Conservation (phyloP, 345 rosid species). For the Schrenkiella parvula region DNA sequence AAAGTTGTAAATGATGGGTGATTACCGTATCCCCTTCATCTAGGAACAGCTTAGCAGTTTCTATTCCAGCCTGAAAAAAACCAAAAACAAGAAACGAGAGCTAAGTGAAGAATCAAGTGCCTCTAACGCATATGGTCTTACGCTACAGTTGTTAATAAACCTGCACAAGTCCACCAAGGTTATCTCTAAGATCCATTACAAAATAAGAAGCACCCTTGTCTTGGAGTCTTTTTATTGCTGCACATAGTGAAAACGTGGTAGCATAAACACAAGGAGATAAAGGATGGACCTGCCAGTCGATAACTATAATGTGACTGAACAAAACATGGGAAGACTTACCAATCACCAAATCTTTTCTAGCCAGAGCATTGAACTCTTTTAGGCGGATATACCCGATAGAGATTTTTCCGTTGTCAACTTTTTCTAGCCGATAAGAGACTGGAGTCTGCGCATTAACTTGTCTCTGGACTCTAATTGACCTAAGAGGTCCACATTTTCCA, state of each 20-base stretch:
- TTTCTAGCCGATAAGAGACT: conserved; percentile 77
- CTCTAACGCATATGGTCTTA: neutral
- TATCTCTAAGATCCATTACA: conserved; percentile 90
- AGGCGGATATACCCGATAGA: conserved; percentile 80
- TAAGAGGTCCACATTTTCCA: conserved; percentile 78
- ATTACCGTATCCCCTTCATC: conserved; percentile 84
- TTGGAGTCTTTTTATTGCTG: conserved; percentile 89
- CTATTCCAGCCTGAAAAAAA: conserved; percentile 87
- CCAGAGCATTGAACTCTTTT: conserved; percentile 94
- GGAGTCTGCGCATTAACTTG: conserved; percentile 82
- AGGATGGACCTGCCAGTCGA: neutral
- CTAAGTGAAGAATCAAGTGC: neutral
- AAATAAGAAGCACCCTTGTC: conserved; percentile 87
- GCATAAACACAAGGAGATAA: neutral
- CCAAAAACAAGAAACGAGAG: conserved; percentile 10
- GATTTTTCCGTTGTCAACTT: conserved; percentile 52
- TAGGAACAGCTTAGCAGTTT: conserved; percentile 86
- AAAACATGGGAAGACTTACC: conserved; percentile 44
- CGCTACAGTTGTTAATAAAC: conserved; percentile 32
- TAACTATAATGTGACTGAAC: neutral
- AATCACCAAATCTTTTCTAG: conserved; percentile 81
- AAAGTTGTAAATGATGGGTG: neutral
- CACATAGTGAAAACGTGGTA: neutral
- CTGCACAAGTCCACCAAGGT: conserved; percentile 97
- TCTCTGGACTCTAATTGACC: conserved; percentile 68